phyloP scores from a whole-genome alignment of 768 basidiomycete genomes.

The Leccinellum albellum region DNA sequence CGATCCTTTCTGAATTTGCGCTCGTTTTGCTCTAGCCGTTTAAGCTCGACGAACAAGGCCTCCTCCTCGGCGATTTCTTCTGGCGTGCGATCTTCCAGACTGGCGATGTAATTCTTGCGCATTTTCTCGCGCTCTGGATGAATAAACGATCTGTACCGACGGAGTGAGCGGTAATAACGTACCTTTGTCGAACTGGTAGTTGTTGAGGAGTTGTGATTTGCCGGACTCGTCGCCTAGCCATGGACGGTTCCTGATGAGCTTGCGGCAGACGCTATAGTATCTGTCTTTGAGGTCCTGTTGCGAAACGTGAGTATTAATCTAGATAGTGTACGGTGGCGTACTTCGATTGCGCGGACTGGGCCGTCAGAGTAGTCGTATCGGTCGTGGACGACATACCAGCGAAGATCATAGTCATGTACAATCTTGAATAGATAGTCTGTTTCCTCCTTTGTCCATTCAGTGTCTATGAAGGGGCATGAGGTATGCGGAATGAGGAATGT shows the following conservation, averaged over 20 bases:
- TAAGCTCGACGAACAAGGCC: slow-evolving; percentile 87
- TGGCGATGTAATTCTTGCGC: slow-evolving; percentile 82
- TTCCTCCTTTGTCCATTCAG: slow-evolving; percentile 88
- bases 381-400: slow-evolving; percentile 89
- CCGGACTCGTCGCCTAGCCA: slow-evolving; percentile 78
- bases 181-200: slow-evolving; percentile 89
- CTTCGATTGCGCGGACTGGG: slow-evolving; percentile 63
- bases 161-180: neutral
- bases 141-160: neutral
- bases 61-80: slow-evolving; percentile 95
- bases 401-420: slow-evolving; percentile 75
- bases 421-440: slow-evolving; percentile 88
- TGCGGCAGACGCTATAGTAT: slow-evolving; percentile 89
- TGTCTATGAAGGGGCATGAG: slow-evolving; percentile 42
- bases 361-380: slow-evolving; percentile 76
- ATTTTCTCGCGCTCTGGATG: slow-evolving; percentile 74
- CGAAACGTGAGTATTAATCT: neutral
- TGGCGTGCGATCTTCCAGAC: slow-evolving; percentile 83
- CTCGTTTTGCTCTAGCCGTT: slow-evolving; percentile 92
- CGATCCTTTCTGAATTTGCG: slow-evolving; percentile 82
- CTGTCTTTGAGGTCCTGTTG: slow-evolving; percentile 83
- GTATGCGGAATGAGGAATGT: neutral
- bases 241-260: slow-evolving; percentile 78
- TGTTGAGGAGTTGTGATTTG: slow-evolving; percentile 63
- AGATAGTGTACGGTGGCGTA: slow-evolving; percentile 21